Base-by-base conservation (phyloP, 2,329 filamentous ascomycete genomes). In the Penicillium sp. region DNA sequence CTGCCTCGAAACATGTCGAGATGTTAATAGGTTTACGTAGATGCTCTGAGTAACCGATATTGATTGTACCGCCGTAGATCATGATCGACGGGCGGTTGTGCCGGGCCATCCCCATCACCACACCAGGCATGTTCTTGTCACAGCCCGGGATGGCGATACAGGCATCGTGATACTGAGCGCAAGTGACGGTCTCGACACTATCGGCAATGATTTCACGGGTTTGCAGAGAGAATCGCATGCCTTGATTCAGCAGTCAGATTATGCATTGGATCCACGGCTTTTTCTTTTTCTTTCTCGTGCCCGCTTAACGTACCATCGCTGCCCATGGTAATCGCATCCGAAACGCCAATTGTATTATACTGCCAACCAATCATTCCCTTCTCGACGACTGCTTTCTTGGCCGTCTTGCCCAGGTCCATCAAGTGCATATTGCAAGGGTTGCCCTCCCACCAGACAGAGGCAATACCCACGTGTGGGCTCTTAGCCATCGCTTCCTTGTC, bases 71-170 rank as follows among this genome's bases (percentile, higher is more conserved):
- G 54, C 94, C 94, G 75, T 97, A 98, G 61, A 98, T 89, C 93
- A 97, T 97, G 73, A 97, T 82, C 52, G 92, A 95, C 4, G 94
- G 94, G 10, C 94, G 86, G 78, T 97, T 97, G 79, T 96, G 92
- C 59, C 94, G 86, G 14, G 91, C 92, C 72, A 95, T 93, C 0
- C 91, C 93, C 89, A 97, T 97, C 65, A 95, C 83, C 16, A 91
- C 89, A 65, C 93, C 93, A 0, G 93, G 93, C 94, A 97, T 97
- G 77, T 97, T 97, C 85, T 97, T 97, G 81, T 97, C 93, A 76
- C 93, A 97, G 11, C 93, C 93, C 0, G 94, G 93, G 68, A 97
- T 94, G 33, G 91, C 88, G 75, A 97, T 93, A 76, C 93, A 96
- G 60, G 93, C 94, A 75, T 97, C 94, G 77, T 97, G 92, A 69